Evolutionary conservation across 495 filamentous ascomycete species (phyloP).

Genomic region (Pseudomonodictys pantanalensis): DNA sequence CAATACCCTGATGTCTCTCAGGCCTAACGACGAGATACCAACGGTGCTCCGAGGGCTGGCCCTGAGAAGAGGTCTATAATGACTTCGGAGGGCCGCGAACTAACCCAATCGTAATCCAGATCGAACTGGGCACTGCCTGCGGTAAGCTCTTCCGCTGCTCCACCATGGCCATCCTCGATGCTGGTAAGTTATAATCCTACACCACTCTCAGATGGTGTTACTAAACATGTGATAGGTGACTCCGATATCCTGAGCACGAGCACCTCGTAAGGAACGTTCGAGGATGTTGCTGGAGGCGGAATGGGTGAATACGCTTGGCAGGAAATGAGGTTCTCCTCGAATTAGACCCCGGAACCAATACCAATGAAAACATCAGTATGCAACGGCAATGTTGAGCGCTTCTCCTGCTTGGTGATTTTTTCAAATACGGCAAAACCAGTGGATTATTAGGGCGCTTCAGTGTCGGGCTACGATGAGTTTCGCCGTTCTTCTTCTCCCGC

Average conservation of each 20-base stretch:
- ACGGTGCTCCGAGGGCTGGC: conserved; percentile 43
- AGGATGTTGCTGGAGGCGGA: not conserved
- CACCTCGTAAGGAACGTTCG: conserved; percentile 48
- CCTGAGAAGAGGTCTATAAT: conserved; percentile 75
- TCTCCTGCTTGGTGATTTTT: no score
- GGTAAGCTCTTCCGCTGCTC: conserved; percentile 89
- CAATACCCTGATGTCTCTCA: conserved; percentile 29
- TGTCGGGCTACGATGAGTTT: no score
- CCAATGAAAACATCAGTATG: no score
- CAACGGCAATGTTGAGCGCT: no score
- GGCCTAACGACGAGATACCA: conserved; percentile 32
- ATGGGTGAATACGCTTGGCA: not conserved
- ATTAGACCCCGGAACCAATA: no score
- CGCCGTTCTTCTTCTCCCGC: no score
- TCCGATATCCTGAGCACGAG: conserved; percentile 85
- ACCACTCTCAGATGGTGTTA: not conserved
- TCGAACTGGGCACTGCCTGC: conserved; percentile 91
- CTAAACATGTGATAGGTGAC: conserved; percentile 56
- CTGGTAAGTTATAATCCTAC: conserved; percentile 46
- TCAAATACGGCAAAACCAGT: no score
- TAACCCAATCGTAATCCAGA: conserved; percentile 56
- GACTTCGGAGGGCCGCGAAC: conserved; percentile 80
- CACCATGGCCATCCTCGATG: conserved; percentile 92
- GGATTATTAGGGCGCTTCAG: no score
- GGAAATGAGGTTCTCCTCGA: not conserved